Evolutionary conservation across 768 basidiomycete genomes (phyloP).

Genomic region (Gymnopilus dilepis): DNA sequence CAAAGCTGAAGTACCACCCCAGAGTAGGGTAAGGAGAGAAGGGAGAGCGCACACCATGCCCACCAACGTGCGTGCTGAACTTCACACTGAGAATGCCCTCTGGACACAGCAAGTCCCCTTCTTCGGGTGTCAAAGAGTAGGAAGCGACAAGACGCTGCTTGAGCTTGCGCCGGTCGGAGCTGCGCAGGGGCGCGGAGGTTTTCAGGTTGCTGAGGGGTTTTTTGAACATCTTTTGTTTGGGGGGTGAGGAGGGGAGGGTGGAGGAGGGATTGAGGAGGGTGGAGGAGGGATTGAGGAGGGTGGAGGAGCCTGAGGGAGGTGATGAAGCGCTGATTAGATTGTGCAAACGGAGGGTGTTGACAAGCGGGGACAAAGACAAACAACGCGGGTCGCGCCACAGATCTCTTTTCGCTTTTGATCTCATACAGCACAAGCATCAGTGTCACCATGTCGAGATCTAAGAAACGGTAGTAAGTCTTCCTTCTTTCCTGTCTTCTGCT

Average conservation of each 20-base stretch:
- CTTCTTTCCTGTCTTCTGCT: too few species aligned
- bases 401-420: too few species aligned
- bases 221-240: slow-evolving; percentile 79
- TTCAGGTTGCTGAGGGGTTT: slow-evolving; percentile 72
- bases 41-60: slow-evolving; percentile 61
- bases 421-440: too few species aligned
- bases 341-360: too few species aligned
- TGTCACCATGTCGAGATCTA: too few species aligned
- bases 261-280: not conserved
- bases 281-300: too few species aligned
- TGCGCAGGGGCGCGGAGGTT: slow-evolving; percentile 76
- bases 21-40: not conserved
- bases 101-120: slow-evolving; percentile 73
- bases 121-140: slow-evolving; percentile 56
- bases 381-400: too few species aligned
- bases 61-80: slow-evolving; percentile 65
- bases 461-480: too few species aligned
- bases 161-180: slow-evolving; percentile 76
- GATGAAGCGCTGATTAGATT: too few species aligned
- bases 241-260: not conserved
- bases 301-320: too few species aligned
- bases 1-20: too few species aligned
- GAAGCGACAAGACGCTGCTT: slow-evolving; percentile 58
- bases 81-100: slow-evolving; percentile 74
- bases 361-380: too few species aligned